Evolutionary conservation across 441 rosid species (phyloP), one percentile per base, ranked within the genome.

Genomic region (Erodium chrysanthum): DNA sequence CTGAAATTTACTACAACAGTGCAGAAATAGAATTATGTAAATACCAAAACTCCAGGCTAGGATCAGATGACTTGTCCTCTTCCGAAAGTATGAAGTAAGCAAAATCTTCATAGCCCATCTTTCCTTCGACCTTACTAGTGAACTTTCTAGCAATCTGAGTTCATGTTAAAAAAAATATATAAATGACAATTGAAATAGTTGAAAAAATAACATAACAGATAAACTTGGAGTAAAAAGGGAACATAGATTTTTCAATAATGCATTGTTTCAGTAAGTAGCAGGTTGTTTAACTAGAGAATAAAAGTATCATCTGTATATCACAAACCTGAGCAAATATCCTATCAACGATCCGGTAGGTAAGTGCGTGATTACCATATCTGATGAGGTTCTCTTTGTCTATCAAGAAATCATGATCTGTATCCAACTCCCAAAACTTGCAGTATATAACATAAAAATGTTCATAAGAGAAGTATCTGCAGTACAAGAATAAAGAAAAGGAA

Each of bases 361-460:
- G 96, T 8, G 96, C 99, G 78, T 94, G 99, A 78, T 91, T 94
- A 69, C 99, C 99, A 80, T 94, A 94, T 89, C 86, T 84, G 79
- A 94, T 87, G 33, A 94, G 96, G 80, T 94, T 91, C 84, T 94
- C 98, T 82, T 91, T 89, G 90, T 91, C 94, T 11, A 94, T 94
- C 76, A 89, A 73, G 81, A 94, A 89, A 86, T 94, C 99, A 52
- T 94, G 97, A 78, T 94, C 99, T 0, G 92, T 82, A 75, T 94
- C 97, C 75, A 94, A 86, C 84, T 93, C 96, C 98, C 96, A 93
- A 71, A 91, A 93, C 84, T 93, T 93, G 95, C 98, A 93, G 90
- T 93, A 93, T 79, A 93, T 86, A 69, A 93, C 97, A 48, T 94
- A 94, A 68, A 94, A 94, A 81, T 94, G 98, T 73, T 94, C 98